Percentiles rank a stretch among this genome's conserved stretches.
Evolutionary conservation across 2,329 filamentous ascomycete genomes (phyloP).

Genomic region (Gliomastix tumulicola): DNA sequence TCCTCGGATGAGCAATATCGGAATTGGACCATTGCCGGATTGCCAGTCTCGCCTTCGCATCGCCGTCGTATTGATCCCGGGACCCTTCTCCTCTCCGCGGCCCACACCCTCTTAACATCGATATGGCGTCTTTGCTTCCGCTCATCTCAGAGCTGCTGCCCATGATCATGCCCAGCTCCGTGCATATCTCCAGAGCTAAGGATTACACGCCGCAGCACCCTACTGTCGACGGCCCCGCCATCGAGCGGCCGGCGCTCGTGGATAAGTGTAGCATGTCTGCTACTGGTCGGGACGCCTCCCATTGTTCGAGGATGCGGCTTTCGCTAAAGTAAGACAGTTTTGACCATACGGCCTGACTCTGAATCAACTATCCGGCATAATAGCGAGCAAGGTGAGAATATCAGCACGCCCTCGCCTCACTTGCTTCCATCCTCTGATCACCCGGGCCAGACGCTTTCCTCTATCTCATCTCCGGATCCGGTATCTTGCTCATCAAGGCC

Average conservation of each 20-base stretch:
- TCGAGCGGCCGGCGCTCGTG: slow-evolving; percentile 48
- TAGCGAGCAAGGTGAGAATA: slow-evolving; percentile 52
- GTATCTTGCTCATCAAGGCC: slow-evolving; percentile 51
- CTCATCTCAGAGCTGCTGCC: slow-evolving; percentile 51
- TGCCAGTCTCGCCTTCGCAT: no score
- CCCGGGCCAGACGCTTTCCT: slow-evolving; percentile 54
- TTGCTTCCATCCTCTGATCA: background rate
- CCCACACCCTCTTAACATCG: no score
- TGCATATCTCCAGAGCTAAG: slow-evolving; percentile 46
- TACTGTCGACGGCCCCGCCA: slow-evolving; percentile 20
- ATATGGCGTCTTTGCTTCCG: slow-evolving; percentile 46
- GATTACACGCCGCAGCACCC: slow-evolving; percentile 32
- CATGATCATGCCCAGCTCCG: slow-evolving; percentile 50
- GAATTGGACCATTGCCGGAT: no score
- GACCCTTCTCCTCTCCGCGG: no score
- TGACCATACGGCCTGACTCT: slow-evolving; percentile 57
- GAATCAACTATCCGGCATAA: slow-evolving; percentile 61
- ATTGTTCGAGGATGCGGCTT: slow-evolving; percentile 1
- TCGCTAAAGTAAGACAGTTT: slow-evolving; percentile 30
- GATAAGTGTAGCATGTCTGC: slow-evolving; percentile 61
- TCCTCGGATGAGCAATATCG: no score
- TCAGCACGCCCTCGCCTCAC: slow-evolving; percentile 1
- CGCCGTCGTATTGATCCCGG: no score
- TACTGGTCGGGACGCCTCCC: slow-evolving; percentile 39
- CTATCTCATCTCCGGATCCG: slow-evolving; percentile 55